These are phyloP conservation scores for Tephrocybe sp. DNA, from an alignment of 768 basidiomycete genomes.

Conservation along the genomic window DNA sequence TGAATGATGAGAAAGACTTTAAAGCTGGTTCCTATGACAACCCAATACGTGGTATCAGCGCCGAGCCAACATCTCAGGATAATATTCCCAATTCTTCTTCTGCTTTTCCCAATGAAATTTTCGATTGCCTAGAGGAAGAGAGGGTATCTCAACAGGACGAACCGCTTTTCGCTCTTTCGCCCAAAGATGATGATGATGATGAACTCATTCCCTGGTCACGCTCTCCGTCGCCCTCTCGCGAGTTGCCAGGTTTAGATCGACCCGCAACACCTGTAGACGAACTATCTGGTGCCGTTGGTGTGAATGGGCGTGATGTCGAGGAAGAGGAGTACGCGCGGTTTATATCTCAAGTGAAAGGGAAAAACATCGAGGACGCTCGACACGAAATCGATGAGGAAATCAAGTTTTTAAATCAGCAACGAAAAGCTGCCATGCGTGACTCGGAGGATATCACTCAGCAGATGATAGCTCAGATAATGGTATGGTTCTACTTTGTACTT, in stretches of 20 bases:
- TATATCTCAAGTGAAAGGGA: conserved; percentile 87
- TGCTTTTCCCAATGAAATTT: background rate
- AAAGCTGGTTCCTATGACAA: background rate
- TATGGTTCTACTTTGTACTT: conserved; percentile 18
- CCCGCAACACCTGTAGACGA: conserved; percentile 28
- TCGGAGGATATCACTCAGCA: conserved; percentile 94
- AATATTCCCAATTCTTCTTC: background rate
- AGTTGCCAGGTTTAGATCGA: conserved; percentile 17
- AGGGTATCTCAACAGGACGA: background rate
- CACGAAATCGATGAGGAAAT: conserved; percentile 94
- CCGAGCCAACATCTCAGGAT: background rate
- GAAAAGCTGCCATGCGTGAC: conserved; percentile 88
- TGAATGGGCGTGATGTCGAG: conserved; percentile 77
- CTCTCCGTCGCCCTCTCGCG: conserved; percentile 29
- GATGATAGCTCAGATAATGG: conserved; percentile 87
- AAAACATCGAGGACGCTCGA: conserved; percentile 75
- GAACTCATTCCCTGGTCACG: conserved; percentile 29
- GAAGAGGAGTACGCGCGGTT: conserved; percentile 92
- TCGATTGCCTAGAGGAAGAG: background rate
- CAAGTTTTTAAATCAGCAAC: conserved; percentile 71
- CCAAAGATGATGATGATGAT: conserved; percentile 13
- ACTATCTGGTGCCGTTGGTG: conserved; percentile 82
- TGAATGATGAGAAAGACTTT: background rate
- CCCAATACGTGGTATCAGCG: background rate
- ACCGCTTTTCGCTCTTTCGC: conserved; percentile 18